Conservation (phyloP, 2,329 filamentous ascomycete species). For the Aspergillus ibericus region DNA sequence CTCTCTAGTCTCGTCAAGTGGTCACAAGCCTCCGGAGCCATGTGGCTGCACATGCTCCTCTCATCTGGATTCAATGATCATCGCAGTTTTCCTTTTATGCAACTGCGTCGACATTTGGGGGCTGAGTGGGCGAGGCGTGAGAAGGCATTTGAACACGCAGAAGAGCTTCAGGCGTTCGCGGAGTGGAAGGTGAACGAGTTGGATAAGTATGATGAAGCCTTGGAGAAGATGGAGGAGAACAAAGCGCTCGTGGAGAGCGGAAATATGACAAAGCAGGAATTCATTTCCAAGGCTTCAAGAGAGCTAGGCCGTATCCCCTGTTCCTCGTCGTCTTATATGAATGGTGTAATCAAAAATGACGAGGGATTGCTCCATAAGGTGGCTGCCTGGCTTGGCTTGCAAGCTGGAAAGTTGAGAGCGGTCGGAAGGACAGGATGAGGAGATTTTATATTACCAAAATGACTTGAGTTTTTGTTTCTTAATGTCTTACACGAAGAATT, state of each 20-base stretch:
- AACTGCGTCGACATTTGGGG: slow-evolving; percentile 25
- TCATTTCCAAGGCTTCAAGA: slow-evolving; percentile 18
- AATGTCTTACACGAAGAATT: too few relatives aligned
- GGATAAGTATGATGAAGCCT: slow-evolving; percentile 31
- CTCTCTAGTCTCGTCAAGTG: slow-evolving; percentile 36
- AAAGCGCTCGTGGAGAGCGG: slow-evolving; percentile 31
- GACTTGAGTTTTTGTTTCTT: too few relatives aligned
- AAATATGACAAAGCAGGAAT: slow-evolving; percentile 29
- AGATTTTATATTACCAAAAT: neutral
- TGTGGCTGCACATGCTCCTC: slow-evolving; percentile 40
- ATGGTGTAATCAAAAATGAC: neutral
- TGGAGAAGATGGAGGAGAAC: slow-evolving; percentile 31
- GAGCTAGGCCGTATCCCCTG: slow-evolving; percentile 1
- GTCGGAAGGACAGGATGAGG: neutral
- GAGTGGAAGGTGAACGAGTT: slow-evolving; percentile 28
- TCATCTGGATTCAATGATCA: slow-evolving; percentile 34
- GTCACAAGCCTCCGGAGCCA: slow-evolving; percentile 35
- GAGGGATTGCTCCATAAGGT: neutral
- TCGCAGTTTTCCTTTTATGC: slow-evolving; percentile 32
- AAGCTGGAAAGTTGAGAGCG: neutral
- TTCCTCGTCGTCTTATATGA: neutral
- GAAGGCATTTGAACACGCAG: slow-evolving; percentile 19
- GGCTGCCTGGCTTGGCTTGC: neutral
- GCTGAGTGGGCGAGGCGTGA: slow-evolving; percentile 23
- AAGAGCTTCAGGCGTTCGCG: slow-evolving; percentile 26